Conservation (phyloP, 768 basidiomycete species). For the Tylopilus rubrobrunneus region DNA sequence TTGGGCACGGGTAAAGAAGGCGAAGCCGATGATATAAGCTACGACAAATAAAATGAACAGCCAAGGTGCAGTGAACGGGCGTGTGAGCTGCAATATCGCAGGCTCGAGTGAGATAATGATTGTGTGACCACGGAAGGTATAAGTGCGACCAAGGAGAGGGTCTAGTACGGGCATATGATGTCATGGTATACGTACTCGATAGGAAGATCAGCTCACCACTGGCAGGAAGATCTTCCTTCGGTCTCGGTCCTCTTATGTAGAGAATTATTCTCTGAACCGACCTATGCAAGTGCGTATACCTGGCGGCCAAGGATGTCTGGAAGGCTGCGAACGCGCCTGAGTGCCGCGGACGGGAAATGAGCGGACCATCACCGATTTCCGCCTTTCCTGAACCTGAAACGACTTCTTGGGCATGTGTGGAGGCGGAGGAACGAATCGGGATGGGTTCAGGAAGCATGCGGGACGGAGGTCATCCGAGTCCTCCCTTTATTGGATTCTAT, state of each 20-base stretch:
- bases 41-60: conserved; percentile 51
- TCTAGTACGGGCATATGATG: too few species aligned
- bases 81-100: conserved; percentile 46
- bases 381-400: conserved; percentile 1
- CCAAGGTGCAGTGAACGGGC: conserved; percentile 48
- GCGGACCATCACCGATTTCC: conserved; percentile 1
- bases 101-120: conserved; percentile 53
- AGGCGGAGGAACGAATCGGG: background rate
- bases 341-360: background rate
- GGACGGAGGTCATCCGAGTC: background rate
- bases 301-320: conserved; percentile 2
- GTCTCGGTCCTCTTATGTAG: conserved; percentile 53
- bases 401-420: conserved; percentile 8
- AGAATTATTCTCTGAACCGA: background rate
- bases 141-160: conserved; percentile 45
- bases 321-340: background rate
- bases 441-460: conserved; percentile 11
- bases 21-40: conserved; percentile 66
- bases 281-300: conserved; percentile 20
- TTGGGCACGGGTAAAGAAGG: conserved; percentile 70
- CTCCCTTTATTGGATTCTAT: background rate
- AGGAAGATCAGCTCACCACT: conserved; percentile 33
- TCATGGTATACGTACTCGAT: conserved; percentile 28
- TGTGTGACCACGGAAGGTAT: conserved; percentile 34
- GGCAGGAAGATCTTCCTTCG: conserved; percentile 38